A percentile compares a stretch with the other conserved stretches of the same genome.
Conservation (phyloP, 768 basidiomycete species). For the Amyloporia xantha region DNA sequence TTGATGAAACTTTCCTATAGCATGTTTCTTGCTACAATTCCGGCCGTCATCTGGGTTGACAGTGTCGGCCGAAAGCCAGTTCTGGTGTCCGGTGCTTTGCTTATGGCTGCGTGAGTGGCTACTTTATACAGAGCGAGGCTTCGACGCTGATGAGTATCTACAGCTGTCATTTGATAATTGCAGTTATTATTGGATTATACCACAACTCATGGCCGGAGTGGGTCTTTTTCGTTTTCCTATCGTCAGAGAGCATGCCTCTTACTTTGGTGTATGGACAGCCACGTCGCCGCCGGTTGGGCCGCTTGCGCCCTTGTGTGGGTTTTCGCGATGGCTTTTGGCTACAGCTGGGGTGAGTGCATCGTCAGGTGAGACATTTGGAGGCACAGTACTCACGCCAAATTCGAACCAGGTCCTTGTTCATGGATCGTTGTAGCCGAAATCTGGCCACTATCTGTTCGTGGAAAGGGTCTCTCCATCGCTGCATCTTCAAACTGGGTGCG, state of each 20-base stretch:
- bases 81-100: conserved; percentile 63
- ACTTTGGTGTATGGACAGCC: not conserved
- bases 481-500: conserved; percentile 70
- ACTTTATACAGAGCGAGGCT: not conserved
- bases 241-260: no score
- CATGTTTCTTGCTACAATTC: conserved; percentile 74
- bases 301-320: conserved; percentile 69
- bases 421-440: conserved; percentile 78
- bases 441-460: conserved; percentile 64
- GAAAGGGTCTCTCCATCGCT: conserved; percentile 70
- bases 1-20: conserved; percentile 23
- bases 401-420: conserved; percentile 45
- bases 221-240: no score
- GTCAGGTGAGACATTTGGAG: not conserved
- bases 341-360: conserved; percentile 53
- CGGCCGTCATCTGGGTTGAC: conserved; percentile 78
- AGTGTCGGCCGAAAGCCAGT: conserved; percentile 71
- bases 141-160: conserved; percentile 8
- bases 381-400: not conserved
- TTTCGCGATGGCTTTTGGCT: conserved; percentile 69
- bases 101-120: conserved; percentile 52
- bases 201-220: conserved; percentile 43
- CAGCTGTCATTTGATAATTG: conserved; percentile 66
- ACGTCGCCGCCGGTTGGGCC: conserved; percentile 60
- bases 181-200: conserved; percentile 55